Base-by-base conservation (phyloP, 1,139 yeast species). In the Geotrichum macrosporum region DNA sequence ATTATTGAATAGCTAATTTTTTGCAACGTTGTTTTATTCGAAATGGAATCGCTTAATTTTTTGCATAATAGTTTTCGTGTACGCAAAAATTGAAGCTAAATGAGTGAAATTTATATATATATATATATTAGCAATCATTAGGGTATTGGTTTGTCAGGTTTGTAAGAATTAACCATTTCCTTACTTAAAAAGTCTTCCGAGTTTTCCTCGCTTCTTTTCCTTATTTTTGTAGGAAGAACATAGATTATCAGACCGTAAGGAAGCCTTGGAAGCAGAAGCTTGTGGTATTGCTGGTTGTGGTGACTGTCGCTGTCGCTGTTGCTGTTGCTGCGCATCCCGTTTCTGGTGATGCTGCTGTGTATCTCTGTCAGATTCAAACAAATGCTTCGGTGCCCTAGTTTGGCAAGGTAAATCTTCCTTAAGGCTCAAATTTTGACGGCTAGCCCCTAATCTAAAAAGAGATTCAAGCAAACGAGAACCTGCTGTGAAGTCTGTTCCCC, bases 401-500 rank as follows among this genome's bases (percentile, higher is more conserved):
- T 41, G 36, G 16, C 15, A 4, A 5, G 32, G 36, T 18, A 33
- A n/a, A 30, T 45, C 51, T 13, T 35, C 48, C 10, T 20, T 15
- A 4, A 48, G 39, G 8, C 24, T 15, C 10, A 48, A 32, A 24
- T 30, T 13, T n/a, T 39, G 31, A 10, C 51, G 41, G 13, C 33
- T 32, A 20, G 12, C 51, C 3, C 57, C 47, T 22, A 67, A 52
- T 2, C 62, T 52, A 12, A 58, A 53, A 41, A 70, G 51, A 5
- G 63, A 53, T 12, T 56, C 53, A 43, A 82, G 60, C 54, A 76
- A 77, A 43, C 70, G 69, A 12, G 66, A 57, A 0, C 97, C 94
- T 12, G 84, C 78, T 51, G 84, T 66, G 3, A 88, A 68, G 43
- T 82, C 80, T 60, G 86, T 95, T 4, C 94, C 81, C 0, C 98